A percentile compares a stretch with the other conserved stretches of the same genome.
Evolutionary conservation across 768 basidiomycete genomes (phyloP).

Genomic region (Antrodiella citrinella): DNA sequence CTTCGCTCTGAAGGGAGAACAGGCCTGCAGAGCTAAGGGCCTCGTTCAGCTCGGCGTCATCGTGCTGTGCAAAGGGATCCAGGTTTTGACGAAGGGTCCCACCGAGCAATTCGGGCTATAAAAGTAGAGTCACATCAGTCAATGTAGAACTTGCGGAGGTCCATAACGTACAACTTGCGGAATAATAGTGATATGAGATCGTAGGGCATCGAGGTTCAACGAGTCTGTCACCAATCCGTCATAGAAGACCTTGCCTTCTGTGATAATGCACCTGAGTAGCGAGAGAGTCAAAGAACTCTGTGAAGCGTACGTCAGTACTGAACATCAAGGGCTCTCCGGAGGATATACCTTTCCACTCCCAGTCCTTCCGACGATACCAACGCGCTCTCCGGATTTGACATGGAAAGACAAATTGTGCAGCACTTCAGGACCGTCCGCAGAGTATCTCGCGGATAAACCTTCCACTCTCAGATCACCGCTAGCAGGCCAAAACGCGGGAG

Average conservation of each 20-base stretch:
- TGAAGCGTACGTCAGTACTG: too few relatives aligned
- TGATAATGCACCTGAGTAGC: conserved; percentile 41
- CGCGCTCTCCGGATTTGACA: conserved; percentile 46
- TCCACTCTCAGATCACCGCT: conserved; percentile 43
- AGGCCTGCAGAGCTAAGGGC: conserved; percentile 41
- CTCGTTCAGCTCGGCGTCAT: conserved; percentile 42
- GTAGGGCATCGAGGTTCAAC: conserved; percentile 41
- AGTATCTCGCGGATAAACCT: conserved; percentile 42
- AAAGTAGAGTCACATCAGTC: too few relatives aligned
- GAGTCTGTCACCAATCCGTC: conserved; percentile 33
- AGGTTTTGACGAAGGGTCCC: conserved; percentile 50
- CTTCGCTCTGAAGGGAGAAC: conserved; percentile 30
- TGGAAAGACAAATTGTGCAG: conserved; percentile 42
- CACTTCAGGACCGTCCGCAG: conserved; percentile 42
- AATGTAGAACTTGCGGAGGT: conserved; percentile 43
- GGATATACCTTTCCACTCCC: too few relatives aligned
- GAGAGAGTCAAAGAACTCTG: conserved; percentile 39
- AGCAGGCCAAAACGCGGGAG: conserved; percentile 58
- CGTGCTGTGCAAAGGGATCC: conserved; percentile 48
- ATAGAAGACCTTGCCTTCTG: conserved; percentile 38
- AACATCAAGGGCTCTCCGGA: too few relatives aligned
- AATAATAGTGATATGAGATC: conserved; percentile 35
- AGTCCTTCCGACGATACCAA: too few relatives aligned
- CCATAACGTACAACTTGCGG: conserved; percentile 28
- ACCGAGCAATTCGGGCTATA: conserved; percentile 40